Conservation (phyloP, 2,329 filamentous ascomycete species). For the Trichophyton mentagrophytes region DNA sequence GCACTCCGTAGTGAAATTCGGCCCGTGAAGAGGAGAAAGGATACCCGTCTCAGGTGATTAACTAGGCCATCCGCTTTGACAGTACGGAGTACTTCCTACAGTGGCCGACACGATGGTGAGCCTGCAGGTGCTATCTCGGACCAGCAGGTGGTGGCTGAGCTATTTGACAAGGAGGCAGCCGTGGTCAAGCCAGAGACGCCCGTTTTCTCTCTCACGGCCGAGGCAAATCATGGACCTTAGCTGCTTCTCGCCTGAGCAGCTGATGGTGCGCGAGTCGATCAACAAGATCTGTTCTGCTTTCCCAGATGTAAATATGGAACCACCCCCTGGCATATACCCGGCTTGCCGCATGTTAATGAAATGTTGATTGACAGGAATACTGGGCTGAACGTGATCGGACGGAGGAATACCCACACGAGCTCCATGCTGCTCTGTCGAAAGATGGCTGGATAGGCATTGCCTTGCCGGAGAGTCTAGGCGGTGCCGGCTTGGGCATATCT, state of each 20-base stretch:
- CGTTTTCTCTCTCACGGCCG: slow-evolving; percentile 24
- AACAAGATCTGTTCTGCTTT: slow-evolving; percentile 56
- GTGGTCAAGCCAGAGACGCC: not conserved
- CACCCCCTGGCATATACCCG: not conserved
- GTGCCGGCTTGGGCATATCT: slow-evolving; percentile 60
- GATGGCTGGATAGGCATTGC: slow-evolving; percentile 75
- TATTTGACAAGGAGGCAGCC: not conserved
- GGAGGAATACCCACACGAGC: slow-evolving; percentile 58
- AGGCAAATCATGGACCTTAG: slow-evolving; percentile 54
- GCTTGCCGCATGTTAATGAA: not conserved
- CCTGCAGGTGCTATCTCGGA: not conserved
- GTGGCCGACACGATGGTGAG: not conserved
- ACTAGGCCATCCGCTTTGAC: not conserved
- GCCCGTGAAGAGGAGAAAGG: not conserved
- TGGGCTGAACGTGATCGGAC: slow-evolving; percentile 63
- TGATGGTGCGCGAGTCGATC: slow-evolving; percentile 60
- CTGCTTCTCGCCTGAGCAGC: slow-evolving; percentile 59
- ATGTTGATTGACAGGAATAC: slow-evolving; percentile 38
- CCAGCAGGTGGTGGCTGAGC: not conserved
- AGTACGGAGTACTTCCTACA: no score
- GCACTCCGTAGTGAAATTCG: no score
- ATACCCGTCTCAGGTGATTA: not conserved
- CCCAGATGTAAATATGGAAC: slow-evolving; percentile 38
- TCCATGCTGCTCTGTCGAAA: slow-evolving; percentile 60
- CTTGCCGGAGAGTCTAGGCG: slow-evolving; percentile 60